phyloP scores from a whole-genome alignment of 371 early-diverging fungal species.

The Choanephora cucurbitarum region DNA sequence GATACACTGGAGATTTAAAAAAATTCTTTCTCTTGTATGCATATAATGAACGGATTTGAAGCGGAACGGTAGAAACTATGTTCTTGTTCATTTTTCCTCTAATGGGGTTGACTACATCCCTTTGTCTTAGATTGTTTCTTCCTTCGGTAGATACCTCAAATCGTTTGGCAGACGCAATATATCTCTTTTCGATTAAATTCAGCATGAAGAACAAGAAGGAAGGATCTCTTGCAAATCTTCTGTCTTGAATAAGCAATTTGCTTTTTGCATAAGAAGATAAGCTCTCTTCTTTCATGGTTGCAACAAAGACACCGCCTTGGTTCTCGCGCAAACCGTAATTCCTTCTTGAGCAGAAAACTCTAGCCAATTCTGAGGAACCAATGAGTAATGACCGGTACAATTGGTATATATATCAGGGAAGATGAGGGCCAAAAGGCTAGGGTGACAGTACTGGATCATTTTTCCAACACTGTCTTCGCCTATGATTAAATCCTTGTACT shows the following conservation, averaged over 20 bases:
- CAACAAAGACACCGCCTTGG: neutral
- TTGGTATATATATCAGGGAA: slow-evolving; percentile 1
- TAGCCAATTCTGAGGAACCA: neutral
- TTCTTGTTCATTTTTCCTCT: neutral
- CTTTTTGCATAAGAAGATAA: neutral
- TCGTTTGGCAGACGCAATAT: neutral
- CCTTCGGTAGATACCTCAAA: slow-evolving; percentile 3
- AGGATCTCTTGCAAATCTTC: slow-evolving; percentile 9
- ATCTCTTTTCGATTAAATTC: slow-evolving; percentile 1
- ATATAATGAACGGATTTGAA: neutral
- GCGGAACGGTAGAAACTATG: slow-evolving; percentile 1
- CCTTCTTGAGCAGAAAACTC: neutral
- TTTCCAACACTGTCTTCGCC: neutral
- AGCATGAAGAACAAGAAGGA: slow-evolving; percentile 4
- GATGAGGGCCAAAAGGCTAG: neutral
- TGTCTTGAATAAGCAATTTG: neutral
- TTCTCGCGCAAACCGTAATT: neutral
- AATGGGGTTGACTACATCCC: neutral
- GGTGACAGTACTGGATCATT: slow-evolving; percentile 3
- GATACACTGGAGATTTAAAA: neutral
- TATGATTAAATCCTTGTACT: neutral
- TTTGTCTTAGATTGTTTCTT: slow-evolving; percentile 1
- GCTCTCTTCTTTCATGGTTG: neutral
- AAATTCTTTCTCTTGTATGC: neutral
- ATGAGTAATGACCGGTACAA: slow-evolving; percentile 9